Evolutionary conservation across 2,329 filamentous ascomycete species (phyloP).

Genomic region (Botrytis squamosa): DNA sequence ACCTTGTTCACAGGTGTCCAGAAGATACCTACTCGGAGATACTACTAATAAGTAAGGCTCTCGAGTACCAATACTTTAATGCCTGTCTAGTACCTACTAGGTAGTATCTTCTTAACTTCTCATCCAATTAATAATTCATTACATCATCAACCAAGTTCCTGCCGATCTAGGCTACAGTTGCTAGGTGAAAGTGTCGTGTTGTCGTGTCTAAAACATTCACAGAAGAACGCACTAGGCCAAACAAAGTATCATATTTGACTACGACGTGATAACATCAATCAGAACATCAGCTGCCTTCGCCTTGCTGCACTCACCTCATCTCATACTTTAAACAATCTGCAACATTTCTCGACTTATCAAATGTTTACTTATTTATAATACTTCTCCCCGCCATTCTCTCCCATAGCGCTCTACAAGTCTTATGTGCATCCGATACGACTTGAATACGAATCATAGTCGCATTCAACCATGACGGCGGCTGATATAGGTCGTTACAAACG

Average conservation of each 20-base stretch:
- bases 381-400: conserved; percentile 1
- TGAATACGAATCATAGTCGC: not conserved
- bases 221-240: not conserved
- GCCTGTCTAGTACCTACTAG: not conserved
- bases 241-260: not conserved
- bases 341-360: not conserved
- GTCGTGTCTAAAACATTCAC: not conserved
- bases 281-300: conserved; percentile 13
- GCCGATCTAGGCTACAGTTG: not conserved
- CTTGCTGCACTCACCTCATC: conserved; percentile 5
- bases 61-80: not conserved
- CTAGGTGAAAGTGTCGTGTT: no score
- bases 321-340: not conserved
- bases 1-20: not conserved
- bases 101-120: not conserved
- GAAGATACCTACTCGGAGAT: not conserved
- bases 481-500: conserved; percentile 78
- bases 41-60: no score
- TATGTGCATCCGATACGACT: conserved; percentile 15
- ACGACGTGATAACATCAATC: not conserved
- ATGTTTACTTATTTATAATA: not conserved
- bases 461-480: conserved; percentile 55
- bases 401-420: not conserved
- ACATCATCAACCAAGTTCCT: not conserved
- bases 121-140: not conserved